Evolutionary conservation across 1,139 yeast species (phyloP), one percentile per base, ranked within the genome.

Genomic region (Nadsonia starkeyi-henricii): DNA sequence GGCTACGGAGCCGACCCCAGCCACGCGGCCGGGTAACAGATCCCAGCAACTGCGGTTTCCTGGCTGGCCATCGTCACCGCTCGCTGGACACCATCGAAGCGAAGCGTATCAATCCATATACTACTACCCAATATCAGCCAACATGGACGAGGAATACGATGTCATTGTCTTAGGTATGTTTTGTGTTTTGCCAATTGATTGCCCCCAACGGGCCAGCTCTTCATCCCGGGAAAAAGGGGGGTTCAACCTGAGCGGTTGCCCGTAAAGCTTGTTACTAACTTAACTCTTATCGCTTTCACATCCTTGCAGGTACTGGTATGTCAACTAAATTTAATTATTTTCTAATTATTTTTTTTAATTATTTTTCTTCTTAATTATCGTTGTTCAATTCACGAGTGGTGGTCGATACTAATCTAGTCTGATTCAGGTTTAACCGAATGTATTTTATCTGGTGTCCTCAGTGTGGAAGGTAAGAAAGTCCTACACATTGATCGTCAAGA

Each of bases 381-480:
- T 18, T 12, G 36, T 30, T 20, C 20, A 37, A 45, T 41, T 26
- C 30, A 15, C 9, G 39, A n/a, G n/a, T n/a, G n/a, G 28, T 23
- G 9, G 9, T 9, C 9, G 28, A 23, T 23, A 23, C 28, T 23
- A 23, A 23, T 23, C 5, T 23, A 9, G 28, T 8, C 39, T n/a
- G n/a, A n/a, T 47, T 79, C 91, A 43, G 98, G 98, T 18, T 75
- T 93, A 56, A 91, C 97, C 51, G 99, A 91, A 66, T 91, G 99
- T 71, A 82, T 93, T 53, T 77, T 91, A 48, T 86, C 96, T 1
- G 99, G 99, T 13, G 70, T 91, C 50, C 74, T 91, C 51, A 88
- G 97, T 13, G 96, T 89, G 15, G 98, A 91, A 62, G 95, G 97
- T 58, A 91, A 91, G 72, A 91, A 91, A 64, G 98, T 91, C 13